phyloP scores from a whole-genome alignment of 805 yeast genomes.

The Teunomyces lycoperdinae region DNA sequence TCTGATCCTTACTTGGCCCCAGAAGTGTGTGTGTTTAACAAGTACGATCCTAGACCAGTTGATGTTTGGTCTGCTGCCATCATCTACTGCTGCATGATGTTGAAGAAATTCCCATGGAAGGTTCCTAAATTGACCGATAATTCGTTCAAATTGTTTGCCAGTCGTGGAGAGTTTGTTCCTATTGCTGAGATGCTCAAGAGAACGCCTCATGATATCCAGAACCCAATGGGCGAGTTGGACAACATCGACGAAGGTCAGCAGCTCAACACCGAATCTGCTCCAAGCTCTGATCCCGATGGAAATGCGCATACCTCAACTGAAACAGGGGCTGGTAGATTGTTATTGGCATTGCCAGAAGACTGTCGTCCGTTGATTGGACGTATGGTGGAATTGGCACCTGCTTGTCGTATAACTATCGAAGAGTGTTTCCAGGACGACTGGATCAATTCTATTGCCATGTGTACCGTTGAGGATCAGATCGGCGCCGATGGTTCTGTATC shows the following conservation, averaged over 20 bases:
- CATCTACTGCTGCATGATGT: slow-evolving; percentile 86
- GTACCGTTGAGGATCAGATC: slow-evolving; percentile 52
- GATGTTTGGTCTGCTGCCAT: slow-evolving; percentile 94
- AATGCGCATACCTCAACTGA: slow-evolving; percentile 60
- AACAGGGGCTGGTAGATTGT: slow-evolving; percentile 68
- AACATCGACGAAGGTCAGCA: slow-evolving; percentile 11
- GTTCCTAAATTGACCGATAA: slow-evolving; percentile 80
- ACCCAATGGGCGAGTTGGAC: slow-evolving; percentile 11
- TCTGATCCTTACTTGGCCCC: slow-evolving; percentile 91
- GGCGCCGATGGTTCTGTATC: slow-evolving; percentile 37
- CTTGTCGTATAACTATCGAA: slow-evolving; percentile 77
- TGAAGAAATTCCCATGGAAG: slow-evolving; percentile 93
- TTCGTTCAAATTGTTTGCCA: slow-evolving; percentile 79
- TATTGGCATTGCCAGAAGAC: slow-evolving; percentile 69
- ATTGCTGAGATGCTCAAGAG: slow-evolving; percentile 58
- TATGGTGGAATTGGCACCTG: slow-evolving; percentile 85
- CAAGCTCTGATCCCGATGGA: slow-evolving; percentile 20
- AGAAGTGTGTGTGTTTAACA: slow-evolving; percentile 78
- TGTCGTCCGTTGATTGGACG: slow-evolving; percentile 63
- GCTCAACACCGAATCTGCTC: slow-evolving; percentile 14
- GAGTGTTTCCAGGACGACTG: slow-evolving; percentile 74
- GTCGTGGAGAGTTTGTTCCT: slow-evolving; percentile 62
- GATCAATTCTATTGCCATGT: slow-evolving; percentile 63
- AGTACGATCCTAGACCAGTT: slow-evolving; percentile 89
- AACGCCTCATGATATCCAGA: slow-evolving; percentile 40